These are phyloP conservation scores for Petrea volubilis DNA, from an alignment of 257 asterid genomes.

Conservation along the genomic window DNA sequence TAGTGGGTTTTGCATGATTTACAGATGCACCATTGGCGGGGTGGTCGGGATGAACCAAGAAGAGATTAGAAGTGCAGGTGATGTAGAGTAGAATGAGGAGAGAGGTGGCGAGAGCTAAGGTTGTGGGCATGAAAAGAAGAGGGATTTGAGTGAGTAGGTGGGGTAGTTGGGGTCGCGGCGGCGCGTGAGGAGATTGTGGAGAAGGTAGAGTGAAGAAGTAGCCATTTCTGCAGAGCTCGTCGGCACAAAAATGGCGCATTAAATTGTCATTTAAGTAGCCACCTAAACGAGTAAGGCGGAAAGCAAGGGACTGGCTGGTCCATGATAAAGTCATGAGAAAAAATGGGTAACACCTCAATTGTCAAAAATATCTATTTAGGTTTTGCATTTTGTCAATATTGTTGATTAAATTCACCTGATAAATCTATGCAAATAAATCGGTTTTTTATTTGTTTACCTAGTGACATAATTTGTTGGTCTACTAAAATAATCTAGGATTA, in stretches of 20 bases:
- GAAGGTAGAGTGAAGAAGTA: slow-evolving; percentile 34
- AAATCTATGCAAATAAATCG: too few species aligned
- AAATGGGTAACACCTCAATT: too few species aligned
- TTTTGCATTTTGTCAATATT: too few species aligned
- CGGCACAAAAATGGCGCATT: background rate
- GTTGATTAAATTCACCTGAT: too few species aligned
- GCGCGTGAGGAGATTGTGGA: slow-evolving; percentile 48
- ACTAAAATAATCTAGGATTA: too few species aligned
- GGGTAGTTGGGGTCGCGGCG: slow-evolving; percentile 42
- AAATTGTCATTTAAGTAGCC: too few species aligned
- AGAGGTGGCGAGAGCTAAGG: slow-evolving; percentile 70
- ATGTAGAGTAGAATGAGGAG: slow-evolving; percentile 62
- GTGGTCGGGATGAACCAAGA: slow-evolving; percentile 43
- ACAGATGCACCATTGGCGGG: slow-evolving; percentile 26
- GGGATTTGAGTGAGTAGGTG: slow-evolving; percentile 32
- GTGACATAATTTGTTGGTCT: too few species aligned
- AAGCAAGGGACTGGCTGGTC: background rate
- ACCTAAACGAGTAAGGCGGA: background rate
- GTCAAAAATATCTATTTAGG: too few species aligned
- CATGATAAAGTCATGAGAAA: too few species aligned
- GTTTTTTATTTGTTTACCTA: too few species aligned
- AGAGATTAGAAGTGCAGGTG: slow-evolving; percentile 62
- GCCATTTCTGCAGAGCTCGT: slow-evolving; percentile 36
- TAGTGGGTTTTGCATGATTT: slow-evolving; percentile 25
- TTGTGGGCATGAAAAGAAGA: slow-evolving; percentile 61